Percentiles rank a stretch among this genome's conserved stretches.
Conservation (phyloP, 345 rosid genomes). For the Anastatica hierochuntica region DNA sequence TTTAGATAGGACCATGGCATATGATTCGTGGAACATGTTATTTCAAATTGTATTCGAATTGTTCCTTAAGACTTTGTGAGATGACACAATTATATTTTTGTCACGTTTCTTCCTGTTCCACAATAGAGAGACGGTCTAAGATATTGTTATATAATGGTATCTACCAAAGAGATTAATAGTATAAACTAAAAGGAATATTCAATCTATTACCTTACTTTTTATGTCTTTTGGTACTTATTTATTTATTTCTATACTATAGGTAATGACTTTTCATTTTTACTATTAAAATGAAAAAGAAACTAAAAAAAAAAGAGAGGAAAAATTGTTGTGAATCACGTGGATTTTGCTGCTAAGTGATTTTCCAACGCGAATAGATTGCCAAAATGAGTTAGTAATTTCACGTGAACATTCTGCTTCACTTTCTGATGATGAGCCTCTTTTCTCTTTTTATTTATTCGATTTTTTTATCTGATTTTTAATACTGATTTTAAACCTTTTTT, state of each 20-base stretch:
- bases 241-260: too few species aligned
- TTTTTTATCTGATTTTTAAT: too few species aligned
- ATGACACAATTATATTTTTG: not conserved
- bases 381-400: slow-evolving; percentile 7
- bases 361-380: slow-evolving; percentile 13
- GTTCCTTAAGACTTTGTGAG: not conserved
- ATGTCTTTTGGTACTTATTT: too few species aligned
- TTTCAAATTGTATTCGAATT: not conserved
- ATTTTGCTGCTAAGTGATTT: slow-evolving; percentile 9
- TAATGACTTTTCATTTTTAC: too few species aligned
- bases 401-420: slow-evolving; percentile 23
- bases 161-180: not conserved
- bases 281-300: too few species aligned
- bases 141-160: not conserved
- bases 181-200: too few species aligned
- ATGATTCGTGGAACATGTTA: slow-evolving; percentile 8
- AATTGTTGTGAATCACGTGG: slow-evolving; percentile 9
- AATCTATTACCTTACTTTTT: too few species aligned
- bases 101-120: slow-evolving; percentile 5
- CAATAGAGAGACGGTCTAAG: not conserved
- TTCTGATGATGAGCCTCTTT: slow-evolving; percentile 5
- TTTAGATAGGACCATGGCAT: slow-evolving; percentile 17
- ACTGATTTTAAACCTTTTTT: too few species aligned
- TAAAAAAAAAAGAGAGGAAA: not conserved
- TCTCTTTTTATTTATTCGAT: not conserved